Conservation (phyloP, 73 alveolate species). For the Paraurostyla sp. region DNA sequence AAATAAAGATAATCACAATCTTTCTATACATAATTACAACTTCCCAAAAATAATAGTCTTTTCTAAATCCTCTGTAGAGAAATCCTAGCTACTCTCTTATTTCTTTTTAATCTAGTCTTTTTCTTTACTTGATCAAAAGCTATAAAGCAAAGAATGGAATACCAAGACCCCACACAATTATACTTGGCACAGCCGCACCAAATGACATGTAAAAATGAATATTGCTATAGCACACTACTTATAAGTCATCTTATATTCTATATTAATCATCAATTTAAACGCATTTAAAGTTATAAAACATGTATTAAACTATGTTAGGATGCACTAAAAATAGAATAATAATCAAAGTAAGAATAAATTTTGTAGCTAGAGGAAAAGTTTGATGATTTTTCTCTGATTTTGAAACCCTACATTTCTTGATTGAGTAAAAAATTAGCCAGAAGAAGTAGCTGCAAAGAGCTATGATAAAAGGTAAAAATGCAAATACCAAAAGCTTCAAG, state of each 20-base stretch:
- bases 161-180: conserved; percentile 82
- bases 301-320: conserved; percentile 74
- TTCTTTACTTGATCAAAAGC: conserved; percentile 22
- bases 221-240: conserved; percentile 65
- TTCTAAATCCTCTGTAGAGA: conserved; percentile 75
- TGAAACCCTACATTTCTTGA: conserved; percentile 42
- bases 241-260: conserved; percentile 51
- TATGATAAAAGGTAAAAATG: conserved; percentile 52
- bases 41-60: conserved; percentile 79
- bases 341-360: conserved; percentile 61
- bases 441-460: background rate
- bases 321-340: conserved; percentile 65
- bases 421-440: background rate
- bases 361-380: background rate
- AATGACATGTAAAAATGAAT: conserved; percentile 32
- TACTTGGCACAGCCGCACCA: conserved; percentile 67
- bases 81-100: conserved; percentile 73
- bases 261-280: conserved; percentile 55
- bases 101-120: conserved; percentile 12
- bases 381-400: background rate
- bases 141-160: conserved; percentile 69
- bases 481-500: conserved; percentile 51
- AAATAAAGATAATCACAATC: conserved; percentile 61
- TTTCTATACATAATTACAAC: conserved; percentile 64
- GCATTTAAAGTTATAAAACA: conserved; percentile 69